Evolutionary conservation across 148 eudicot genomes (phyloP).

Genomic region (Silene uniflora): DNA sequence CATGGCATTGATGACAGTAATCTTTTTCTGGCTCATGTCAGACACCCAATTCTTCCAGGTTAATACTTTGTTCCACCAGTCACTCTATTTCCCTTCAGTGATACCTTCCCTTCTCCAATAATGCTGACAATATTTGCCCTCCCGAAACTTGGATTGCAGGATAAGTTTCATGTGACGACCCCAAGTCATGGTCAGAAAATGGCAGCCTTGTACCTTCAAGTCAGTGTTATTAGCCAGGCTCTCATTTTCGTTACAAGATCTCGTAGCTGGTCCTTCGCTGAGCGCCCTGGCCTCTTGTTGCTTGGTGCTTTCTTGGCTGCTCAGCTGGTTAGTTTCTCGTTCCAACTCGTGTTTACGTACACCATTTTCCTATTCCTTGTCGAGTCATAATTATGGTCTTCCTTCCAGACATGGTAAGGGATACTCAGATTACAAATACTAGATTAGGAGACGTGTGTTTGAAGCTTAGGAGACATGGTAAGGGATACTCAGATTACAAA

Average conservation of each 20-base stretch:
- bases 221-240: slow-evolving; percentile 68
- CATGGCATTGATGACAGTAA: slow-evolving; percentile 60
- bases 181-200: slow-evolving; percentile 35
- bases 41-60: slow-evolving; percentile 54
- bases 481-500: background rate
- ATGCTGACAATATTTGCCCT: slow-evolving; percentile 10
- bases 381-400: no score
- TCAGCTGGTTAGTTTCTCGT: slow-evolving; percentile 44
- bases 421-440: background rate
- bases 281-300: slow-evolving; percentile 56
- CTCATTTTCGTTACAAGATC: slow-evolving; percentile 68
- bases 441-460: background rate
- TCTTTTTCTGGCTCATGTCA: slow-evolving; percentile 57
- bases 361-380: background rate
- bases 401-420: background rate
- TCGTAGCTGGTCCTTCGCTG: slow-evolving; percentile 59
- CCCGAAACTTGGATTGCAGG: slow-evolving; percentile 26
- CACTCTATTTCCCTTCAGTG: background rate
- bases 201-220: slow-evolving; percentile 68
- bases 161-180: slow-evolving; percentile 33
- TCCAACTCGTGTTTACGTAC: background rate
- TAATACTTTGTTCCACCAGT: background rate
- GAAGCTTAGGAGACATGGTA: background rate
- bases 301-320: slow-evolving; percentile 49
- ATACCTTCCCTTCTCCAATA: background rate